Base-by-base conservation (phyloP, 192 early-diverging fungal genomes). In the Coemansia sp. region DNA sequence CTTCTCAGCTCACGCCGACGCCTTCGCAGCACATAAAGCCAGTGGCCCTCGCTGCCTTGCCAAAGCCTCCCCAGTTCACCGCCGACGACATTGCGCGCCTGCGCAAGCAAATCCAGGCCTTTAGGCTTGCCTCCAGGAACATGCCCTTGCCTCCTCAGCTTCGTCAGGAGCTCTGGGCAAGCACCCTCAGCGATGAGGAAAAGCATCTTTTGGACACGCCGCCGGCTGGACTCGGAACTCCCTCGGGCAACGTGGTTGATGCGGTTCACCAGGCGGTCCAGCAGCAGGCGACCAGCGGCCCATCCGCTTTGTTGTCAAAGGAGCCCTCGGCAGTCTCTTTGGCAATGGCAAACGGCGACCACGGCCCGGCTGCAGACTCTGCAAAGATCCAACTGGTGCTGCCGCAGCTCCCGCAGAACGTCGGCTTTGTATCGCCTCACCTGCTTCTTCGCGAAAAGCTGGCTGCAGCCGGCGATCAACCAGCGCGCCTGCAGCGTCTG, bases 101-200 rank as follows among this genome's bases (percentile, higher is more conserved):
- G 24, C 86, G 89, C 64, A 83, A 82, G 58, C 95, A 97, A 59
- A 94, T 94, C 58, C 78, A 90, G 35, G 92, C 91, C 30, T 95
- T 88, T 75, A 90, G 93, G 57, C 76, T 90, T 23, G 85, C 94
- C 36, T 83, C 90, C 30, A 82, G 82, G 65, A 94, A 93, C 72
- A 80, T 90, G 79, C 85, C 89, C 9, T 71, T 97, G 13, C 92
- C 93, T 52, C 69, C 83, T 29, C 68, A 85, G 55, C 71, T 93
- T 27, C 87, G 89, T 58, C 79, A 88, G 63, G 86, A 85, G 42
- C 80, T 95, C 16, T 92, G 91, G 69, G 69, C 67, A 16, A 65
- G 67, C 45, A 27, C 50, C 34, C 60, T 69, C 13, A 22, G 62
- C 11, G 67, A 83, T 42, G 71, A 70, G 9, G 62, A 79, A 65